Evolutionary conservation across 768 basidiomycete genomes (phyloP).

Genomic region (Mycena haematopus): DNA sequence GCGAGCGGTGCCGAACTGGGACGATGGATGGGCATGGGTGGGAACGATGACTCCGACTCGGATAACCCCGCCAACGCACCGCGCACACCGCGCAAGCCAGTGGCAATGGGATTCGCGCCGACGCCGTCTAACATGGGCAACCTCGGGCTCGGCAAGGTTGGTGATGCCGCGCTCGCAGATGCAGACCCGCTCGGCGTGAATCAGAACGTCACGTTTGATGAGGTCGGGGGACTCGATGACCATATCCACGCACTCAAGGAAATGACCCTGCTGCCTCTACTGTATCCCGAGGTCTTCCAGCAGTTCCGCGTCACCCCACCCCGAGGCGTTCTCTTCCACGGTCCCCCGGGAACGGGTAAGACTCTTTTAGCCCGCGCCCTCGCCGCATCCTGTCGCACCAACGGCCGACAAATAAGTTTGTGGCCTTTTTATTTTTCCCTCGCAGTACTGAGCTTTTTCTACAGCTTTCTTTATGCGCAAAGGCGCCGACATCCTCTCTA

Average conservation of each 20-base stretch:
- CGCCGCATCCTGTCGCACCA: constrained; percentile 88
- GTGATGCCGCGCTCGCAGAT: constrained; percentile 88
- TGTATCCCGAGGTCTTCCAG: constrained; percentile 98
- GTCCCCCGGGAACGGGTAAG: constrained; percentile 97
- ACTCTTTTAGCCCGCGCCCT: constrained; percentile 93
- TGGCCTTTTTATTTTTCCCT: constrained; percentile 21
- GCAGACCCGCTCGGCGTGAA: constrained; percentile 93
- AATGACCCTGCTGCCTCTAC: constrained; percentile 95
- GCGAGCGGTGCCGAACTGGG: constrained; percentile 79
- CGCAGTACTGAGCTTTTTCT: background rate
- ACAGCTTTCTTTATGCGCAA: constrained; percentile 99
- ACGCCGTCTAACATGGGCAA: constrained; percentile 80
- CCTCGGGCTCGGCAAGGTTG: constrained; percentile 83
- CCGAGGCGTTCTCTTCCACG: constrained; percentile 95
- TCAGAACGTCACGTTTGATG: constrained; percentile 92
- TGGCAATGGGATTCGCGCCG: constrained; percentile 58
- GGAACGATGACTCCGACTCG: constrained; percentile 80
- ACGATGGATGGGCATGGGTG: constrained; percentile 77
- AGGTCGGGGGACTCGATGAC: constrained; percentile 94
- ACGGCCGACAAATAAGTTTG: constrained; percentile 88
- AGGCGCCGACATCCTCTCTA: constrained; percentile 95
- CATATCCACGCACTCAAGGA: constrained; percentile 99
- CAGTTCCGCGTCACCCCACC: constrained; percentile 94
- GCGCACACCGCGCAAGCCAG: constrained; percentile 69
- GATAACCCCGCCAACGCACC: constrained; percentile 44